Percentiles rank a stretch among this genome's conserved stretches.
phyloP scores from a whole-genome alignment of 2,329 filamentous ascomycete species.

The Hypoxylon sp. region DNA sequence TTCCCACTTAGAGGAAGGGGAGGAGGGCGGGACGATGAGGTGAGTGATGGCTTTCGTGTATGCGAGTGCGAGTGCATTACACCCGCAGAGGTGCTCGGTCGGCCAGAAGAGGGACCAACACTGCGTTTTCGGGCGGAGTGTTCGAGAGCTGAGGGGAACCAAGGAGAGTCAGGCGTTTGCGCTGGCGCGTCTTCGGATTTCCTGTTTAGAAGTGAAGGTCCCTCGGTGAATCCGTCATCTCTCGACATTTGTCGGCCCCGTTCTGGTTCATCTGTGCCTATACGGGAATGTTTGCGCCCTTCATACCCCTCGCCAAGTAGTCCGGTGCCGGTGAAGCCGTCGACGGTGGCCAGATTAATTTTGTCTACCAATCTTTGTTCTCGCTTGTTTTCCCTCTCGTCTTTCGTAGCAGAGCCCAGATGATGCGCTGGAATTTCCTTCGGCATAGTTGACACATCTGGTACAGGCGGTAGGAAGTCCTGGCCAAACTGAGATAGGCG shows the following conservation, averaged over 20 bases:
- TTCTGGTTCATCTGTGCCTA: slow-evolving; percentile 47
- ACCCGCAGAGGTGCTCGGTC: slow-evolving; percentile 44
- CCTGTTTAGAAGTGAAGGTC: slow-evolving; percentile 67
- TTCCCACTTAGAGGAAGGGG: slow-evolving; percentile 31
- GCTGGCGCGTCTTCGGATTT: slow-evolving; percentile 48
- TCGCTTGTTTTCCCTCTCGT: slow-evolving; percentile 37
- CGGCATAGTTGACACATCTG: slow-evolving; percentile 47
- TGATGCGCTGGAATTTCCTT: slow-evolving; percentile 45
- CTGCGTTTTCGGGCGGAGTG: slow-evolving; percentile 49
- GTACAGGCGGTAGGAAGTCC: slow-evolving; percentile 53
- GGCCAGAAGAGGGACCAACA: slow-evolving; percentile 20
- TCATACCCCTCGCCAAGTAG: slow-evolving; percentile 65
- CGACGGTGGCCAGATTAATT: slow-evolving; percentile 50
- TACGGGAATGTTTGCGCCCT: slow-evolving; percentile 58
- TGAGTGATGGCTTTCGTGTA: slow-evolving; percentile 42
- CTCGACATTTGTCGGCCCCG: slow-evolving; percentile 45
- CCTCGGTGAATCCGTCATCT: slow-evolving; percentile 65
- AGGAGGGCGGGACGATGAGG: slow-evolving; percentile 37
- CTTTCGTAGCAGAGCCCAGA: slow-evolving; percentile 43
- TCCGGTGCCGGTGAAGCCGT: slow-evolving; percentile 64
- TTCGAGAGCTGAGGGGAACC: slow-evolving; percentile 57
- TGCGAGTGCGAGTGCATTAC: slow-evolving; percentile 23
- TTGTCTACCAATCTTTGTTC: slow-evolving; percentile 49
- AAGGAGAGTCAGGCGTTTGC: slow-evolving; percentile 47
- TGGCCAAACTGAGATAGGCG: slow-evolving; percentile 64